A percentile compares a stretch with the other conserved stretches of the same genome.
phyloP scores from a whole-genome alignment of 306 rosid species.

The Casuarina glauca region DNA sequence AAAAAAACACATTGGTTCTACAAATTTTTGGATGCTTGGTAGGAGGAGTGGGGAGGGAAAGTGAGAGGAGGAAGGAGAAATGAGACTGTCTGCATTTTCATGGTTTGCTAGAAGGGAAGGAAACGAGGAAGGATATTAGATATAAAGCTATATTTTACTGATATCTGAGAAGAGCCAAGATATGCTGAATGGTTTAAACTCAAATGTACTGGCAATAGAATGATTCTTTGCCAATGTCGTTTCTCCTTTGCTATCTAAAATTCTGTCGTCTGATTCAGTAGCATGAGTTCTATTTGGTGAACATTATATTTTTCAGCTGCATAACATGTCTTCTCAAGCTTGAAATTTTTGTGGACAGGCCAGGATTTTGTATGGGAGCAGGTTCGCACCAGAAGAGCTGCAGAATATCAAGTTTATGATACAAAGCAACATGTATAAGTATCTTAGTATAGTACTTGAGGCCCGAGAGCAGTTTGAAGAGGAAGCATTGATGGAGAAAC shows the following conservation, averaged over 20 bases:
- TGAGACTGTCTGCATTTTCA: not conserved
- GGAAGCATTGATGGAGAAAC: conserved; percentile 56
- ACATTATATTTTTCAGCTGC: not conserved
- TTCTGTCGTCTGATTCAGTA: not conserved
- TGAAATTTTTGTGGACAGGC: conserved; percentile 52
- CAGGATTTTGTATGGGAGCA: conserved; percentile 71
- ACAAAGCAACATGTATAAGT: conserved; percentile 90
- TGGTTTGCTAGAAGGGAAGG: not conserved
- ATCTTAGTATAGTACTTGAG: conserved; percentile 81
- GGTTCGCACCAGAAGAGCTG: conserved; percentile 68
- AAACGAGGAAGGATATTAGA: not conserved
- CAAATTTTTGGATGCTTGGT: not conserved
- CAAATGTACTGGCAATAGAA: not conserved
- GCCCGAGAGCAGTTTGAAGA: conserved; percentile 94
- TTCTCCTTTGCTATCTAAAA: not conserved
- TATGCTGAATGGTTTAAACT: not conserved
- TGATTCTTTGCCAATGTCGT: not conserved
- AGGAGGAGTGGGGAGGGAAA: not conserved
- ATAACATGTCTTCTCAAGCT: conserved; percentile 2
- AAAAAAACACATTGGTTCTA: too few relatives aligned
- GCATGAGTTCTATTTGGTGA: not conserved
- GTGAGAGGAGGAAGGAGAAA: not conserved
- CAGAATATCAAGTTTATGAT: conserved; percentile 82
- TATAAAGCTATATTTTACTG: not conserved
- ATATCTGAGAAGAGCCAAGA: not conserved